Conservation (phyloP, 106 monocot species). For the Allium sativum region DNA sequence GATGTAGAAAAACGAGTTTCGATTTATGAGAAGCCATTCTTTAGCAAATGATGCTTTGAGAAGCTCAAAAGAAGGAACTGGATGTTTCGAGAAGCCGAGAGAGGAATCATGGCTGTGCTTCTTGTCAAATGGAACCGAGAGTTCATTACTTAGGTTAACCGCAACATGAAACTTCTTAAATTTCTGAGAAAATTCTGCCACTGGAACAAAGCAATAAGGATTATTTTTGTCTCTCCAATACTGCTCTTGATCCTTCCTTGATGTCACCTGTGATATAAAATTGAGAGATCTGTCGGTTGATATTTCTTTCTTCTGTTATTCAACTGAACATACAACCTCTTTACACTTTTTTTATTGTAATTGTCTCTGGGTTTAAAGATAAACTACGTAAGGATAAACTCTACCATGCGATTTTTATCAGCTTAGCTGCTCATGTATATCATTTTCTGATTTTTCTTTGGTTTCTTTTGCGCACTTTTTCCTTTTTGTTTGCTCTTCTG, state of each 20-base stretch:
- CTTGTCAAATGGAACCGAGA: constrained; percentile 46
- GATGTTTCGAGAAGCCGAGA: constrained; percentile 29
- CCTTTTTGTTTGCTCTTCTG: too few relatives aligned
- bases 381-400: too few relatives aligned
- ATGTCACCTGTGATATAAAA: constrained; percentile 42
- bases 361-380: too few relatives aligned
- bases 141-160: constrained; percentile 32
- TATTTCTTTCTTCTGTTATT: too few relatives aligned
- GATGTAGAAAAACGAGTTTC: constrained; percentile 64
- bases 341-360: too few relatives aligned
- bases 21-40: constrained; percentile 73
- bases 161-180: constrained; percentile 38
- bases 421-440: background rate
- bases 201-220: constrained; percentile 50
- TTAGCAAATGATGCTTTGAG: constrained; percentile 54
- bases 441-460: background rate
- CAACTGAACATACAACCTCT: too few relatives aligned
- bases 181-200: constrained; percentile 33
- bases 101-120: constrained; percentile 36
- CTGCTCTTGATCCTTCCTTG: constrained; percentile 72
- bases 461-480: too few relatives aligned
- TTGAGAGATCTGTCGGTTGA: too few relatives aligned
- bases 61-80: constrained; percentile 37
- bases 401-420: too few relatives aligned
- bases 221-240: constrained; percentile 45